These are phyloP conservation scores for Solanum arcanum DNA, from an alignment of 257 asterid genomes.

Conservation along the genomic window DNA sequence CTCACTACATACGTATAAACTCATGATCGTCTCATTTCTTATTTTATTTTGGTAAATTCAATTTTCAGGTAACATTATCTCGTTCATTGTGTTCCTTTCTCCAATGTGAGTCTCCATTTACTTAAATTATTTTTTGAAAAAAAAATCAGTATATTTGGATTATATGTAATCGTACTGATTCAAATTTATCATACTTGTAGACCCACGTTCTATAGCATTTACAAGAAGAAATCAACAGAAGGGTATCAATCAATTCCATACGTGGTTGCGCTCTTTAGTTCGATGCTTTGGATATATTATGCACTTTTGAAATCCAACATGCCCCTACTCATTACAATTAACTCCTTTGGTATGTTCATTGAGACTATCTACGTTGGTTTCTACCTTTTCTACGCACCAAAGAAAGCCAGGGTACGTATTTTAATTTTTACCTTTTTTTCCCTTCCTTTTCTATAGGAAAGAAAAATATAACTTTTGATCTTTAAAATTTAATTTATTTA, in stretches of 20 bases:
- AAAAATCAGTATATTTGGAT: not conserved
- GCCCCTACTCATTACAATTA: conserved; percentile 57
- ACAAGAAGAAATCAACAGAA: conserved; percentile 47
- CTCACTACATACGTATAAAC: not conserved
- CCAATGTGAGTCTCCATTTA: conserved; percentile 34
- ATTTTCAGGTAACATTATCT: conserved; percentile 43
- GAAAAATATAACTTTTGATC: not conserved
- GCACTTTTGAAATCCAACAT: conserved; percentile 50
- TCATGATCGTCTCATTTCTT: not conserved
- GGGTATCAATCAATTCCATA: conserved; percentile 59
- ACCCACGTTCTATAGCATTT: conserved; percentile 44
- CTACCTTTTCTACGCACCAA: conserved; percentile 40
- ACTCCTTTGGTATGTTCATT: conserved; percentile 46
- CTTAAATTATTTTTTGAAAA: no score
- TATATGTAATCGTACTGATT: not conserved
- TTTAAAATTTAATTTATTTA: no score
- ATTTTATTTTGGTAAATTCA: not conserved
- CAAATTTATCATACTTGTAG: conserved; percentile 7
- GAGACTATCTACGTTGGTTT: conserved; percentile 40
- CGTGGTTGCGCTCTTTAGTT: conserved; percentile 47
- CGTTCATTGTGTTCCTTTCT: conserved; percentile 57
- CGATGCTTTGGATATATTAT: conserved; percentile 65
- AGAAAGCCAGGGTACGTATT: conserved; percentile 24
- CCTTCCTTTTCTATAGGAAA: not conserved
- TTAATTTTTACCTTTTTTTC: not conserved